Conservation (phyloP, 345 rosid species). For the Gossypium australe region DNA sequence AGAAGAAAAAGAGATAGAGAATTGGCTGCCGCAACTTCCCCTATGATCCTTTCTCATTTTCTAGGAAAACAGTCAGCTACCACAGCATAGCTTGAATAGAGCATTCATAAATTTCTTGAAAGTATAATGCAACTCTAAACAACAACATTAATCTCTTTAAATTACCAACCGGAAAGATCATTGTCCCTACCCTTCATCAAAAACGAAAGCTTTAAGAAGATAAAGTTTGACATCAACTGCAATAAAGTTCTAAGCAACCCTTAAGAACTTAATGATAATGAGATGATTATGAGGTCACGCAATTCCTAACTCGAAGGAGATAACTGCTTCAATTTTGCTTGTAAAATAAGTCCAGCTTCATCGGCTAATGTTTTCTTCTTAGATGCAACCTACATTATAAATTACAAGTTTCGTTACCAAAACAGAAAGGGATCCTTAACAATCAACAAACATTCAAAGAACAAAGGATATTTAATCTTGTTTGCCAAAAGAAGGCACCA, state of each 20-base stretch:
- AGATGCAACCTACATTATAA: constrained; percentile 63
- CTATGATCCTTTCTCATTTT: not conserved
- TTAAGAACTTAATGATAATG: not conserved
- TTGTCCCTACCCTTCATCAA: not conserved
- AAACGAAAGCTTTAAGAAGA: not conserved
- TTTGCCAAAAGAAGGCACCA: not conserved
- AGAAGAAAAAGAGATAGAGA: not conserved
- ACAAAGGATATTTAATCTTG: not conserved
- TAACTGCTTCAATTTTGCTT: constrained; percentile 63
- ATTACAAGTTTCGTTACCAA: not conserved
- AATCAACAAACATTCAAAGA: not conserved
- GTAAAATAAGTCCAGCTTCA: constrained; percentile 72
- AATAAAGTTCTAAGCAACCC: not conserved
- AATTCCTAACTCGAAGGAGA: constrained; percentile 31
- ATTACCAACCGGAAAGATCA: not conserved
- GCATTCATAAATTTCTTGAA: not conserved
- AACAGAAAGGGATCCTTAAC: not conserved
- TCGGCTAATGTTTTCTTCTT: constrained; percentile 84
- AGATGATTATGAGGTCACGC: not conserved
- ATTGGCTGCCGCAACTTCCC: not conserved
- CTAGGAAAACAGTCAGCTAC: not conserved
- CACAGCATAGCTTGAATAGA: not conserved
- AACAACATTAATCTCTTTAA: not conserved
- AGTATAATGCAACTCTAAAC: not conserved
- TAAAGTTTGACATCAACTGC: constrained; percentile 6